Evolutionary conservation across 257 asterid genomes (phyloP).

Genomic region (Jasminum sambac): DNA sequence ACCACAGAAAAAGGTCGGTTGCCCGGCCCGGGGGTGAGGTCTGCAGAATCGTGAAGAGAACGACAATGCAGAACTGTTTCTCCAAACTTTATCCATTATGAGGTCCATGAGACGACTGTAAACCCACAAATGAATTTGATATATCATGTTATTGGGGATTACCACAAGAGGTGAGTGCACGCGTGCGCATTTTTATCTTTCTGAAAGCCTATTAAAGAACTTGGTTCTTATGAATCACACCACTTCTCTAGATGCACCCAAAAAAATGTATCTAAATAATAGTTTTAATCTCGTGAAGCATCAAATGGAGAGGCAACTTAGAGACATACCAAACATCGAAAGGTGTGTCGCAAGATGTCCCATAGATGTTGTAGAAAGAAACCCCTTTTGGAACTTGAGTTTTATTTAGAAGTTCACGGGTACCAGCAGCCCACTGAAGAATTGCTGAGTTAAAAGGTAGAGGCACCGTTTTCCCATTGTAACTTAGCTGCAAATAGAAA

Average conservation of each 20-base stretch:
- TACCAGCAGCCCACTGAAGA: constrained; percentile 69
- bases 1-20: not conserved
- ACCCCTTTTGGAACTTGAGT: constrained; percentile 68
- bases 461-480: constrained; percentile 58
- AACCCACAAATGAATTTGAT: too few relatives aligned
- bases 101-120: not conserved
- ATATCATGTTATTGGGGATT: too few relatives aligned
- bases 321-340: constrained; percentile 76
- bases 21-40: too few relatives aligned
- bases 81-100: not conserved
- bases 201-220: not conserved
- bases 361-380: constrained; percentile 78
- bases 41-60: not conserved
- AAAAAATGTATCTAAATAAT: not conserved
- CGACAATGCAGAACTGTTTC: not conserved
- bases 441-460: constrained; percentile 75
- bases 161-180: too few relatives aligned
- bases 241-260: not conserved
- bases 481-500: constrained; percentile 48
- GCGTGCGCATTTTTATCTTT: not conserved
- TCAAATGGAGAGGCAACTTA: constrained; percentile 7
- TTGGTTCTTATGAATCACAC: not conserved
- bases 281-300: constrained; percentile 8
- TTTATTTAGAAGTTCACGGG: constrained; percentile 58
- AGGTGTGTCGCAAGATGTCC: constrained; percentile 80